Evolutionary conservation across 331 rosid genomes (phyloP).

Genomic region (Saraca asoca): DNA sequence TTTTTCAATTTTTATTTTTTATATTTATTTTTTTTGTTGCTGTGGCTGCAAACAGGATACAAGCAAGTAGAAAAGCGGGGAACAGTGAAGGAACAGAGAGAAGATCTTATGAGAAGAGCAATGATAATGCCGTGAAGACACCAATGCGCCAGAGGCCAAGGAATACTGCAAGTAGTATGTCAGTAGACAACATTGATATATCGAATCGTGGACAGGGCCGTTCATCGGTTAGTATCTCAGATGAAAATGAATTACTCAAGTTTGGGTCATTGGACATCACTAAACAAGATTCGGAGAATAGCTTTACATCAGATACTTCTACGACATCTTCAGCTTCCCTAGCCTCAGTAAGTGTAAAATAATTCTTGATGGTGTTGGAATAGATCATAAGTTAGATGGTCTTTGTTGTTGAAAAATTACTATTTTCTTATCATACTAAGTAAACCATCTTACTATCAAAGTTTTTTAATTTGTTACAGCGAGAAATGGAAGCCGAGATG

Average conservation of each 20-base stretch:
- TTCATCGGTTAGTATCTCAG: constrained; percentile 38
- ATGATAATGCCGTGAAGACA: neutral
- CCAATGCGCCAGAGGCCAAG: constrained; percentile 48
- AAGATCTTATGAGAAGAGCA: constrained; percentile 14
- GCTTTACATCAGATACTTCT: constrained; percentile 24
- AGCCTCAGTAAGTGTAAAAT: constrained; percentile 53
- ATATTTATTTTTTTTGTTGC: constrained; percentile 14
- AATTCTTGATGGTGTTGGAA: neutral
- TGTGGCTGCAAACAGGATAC: constrained; percentile 39
- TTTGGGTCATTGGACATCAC: constrained; percentile 49
- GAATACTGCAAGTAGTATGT: constrained; percentile 42
- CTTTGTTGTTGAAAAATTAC: neutral
- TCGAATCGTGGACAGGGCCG: constrained; percentile 39
- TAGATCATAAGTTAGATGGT: neutral
- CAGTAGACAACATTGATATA: constrained; percentile 47
- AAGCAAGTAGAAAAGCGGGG: constrained; percentile 32
- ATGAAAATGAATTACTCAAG: constrained; percentile 41
- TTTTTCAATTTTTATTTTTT: no score
- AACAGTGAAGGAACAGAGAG: constrained; percentile 44
- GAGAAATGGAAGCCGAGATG: constrained; percentile 83
- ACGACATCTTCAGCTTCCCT: constrained; percentile 33
- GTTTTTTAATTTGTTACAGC: constrained; percentile 50
- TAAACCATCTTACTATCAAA: constrained; percentile 24
- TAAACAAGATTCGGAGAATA: constrained; percentile 38
- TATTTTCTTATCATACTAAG: neutral